Percentiles rank a stretch among this genome's conserved stretches.
These are phyloP conservation scores for Erodium trifolium DNA, from an alignment of 441 rosid species.

Conservation along the genomic window DNA sequence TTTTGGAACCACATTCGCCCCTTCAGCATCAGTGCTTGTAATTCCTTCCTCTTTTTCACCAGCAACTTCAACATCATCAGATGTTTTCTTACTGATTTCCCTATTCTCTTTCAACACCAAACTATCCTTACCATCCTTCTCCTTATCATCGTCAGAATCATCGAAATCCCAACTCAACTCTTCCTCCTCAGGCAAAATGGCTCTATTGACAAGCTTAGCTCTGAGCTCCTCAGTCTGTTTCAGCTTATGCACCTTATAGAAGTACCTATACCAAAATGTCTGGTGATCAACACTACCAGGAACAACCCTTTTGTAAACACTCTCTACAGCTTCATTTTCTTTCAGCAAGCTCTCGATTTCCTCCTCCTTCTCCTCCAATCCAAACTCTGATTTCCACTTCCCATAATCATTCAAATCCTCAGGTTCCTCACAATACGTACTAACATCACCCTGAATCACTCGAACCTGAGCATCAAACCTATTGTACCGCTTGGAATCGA, in stretches of 20 bases:
- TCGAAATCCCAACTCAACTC: constrained; percentile 68
- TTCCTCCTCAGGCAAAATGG: constrained; percentile 50
- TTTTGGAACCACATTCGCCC: too few species aligned
- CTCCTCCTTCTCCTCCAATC: constrained; percentile 26
- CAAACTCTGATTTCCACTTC: constrained; percentile 46
- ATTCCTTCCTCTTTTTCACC: too few species aligned
- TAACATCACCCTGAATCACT: constrained; percentile 38
- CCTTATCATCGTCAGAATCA: constrained; percentile 38
- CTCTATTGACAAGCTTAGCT: constrained; percentile 62
- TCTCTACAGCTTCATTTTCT: constrained; percentile 40
- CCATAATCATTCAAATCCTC: constrained; percentile 50
- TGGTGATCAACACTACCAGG: constrained; percentile 41
- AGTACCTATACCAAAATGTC: constrained; percentile 58
- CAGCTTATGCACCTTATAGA: constrained; percentile 50
- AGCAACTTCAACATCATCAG: too few species aligned
- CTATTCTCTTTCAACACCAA: too few species aligned
- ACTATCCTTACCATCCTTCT: neutral
- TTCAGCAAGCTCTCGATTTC: constrained; percentile 39
- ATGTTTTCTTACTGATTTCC: too few species aligned
- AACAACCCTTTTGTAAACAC: constrained; percentile 39
- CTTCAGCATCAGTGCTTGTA: constrained; percentile 7
- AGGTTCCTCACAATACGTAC: constrained; percentile 48
- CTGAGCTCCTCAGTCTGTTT: constrained; percentile 58
- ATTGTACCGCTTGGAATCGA: constrained; percentile 39
- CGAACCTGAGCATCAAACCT: constrained; percentile 58